Evolutionary conservation across 2,329 filamentous ascomycete species (phyloP), one percentile per base, ranked within the genome.

Genomic region (Calonectria montana): DNA sequence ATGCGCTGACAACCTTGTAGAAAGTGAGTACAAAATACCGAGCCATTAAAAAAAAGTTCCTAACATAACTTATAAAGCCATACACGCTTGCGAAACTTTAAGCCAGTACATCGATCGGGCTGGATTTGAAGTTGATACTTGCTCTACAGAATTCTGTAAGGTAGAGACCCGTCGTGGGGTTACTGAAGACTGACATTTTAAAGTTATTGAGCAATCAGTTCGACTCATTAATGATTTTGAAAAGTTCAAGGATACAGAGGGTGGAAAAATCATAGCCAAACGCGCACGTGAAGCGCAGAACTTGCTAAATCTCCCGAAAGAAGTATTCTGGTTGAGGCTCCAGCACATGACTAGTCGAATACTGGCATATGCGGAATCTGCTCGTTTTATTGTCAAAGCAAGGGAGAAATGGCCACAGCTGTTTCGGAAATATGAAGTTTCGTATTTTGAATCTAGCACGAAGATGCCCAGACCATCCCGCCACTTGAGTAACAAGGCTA

Each of bases 401-500:
- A 69, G 68, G 2, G 35, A 45, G 0, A 69, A 64, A 15, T 83
- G 82, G 76, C 80, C 79, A 0, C 37, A 47, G 7, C 74, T 83
- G 2, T 82, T 83, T 8, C 45, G 74, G 23, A 72, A 78, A n/a
- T 79, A 81, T 25, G 59, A 75, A 8, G 67, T 84, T 2, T 74
- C 66, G 0, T 70, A 57, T 13, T 31, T 81, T 2, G 69, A 75
- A 0, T 83, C 82, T 0, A 74, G 74, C 18, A 12, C 59, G 23
- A 35, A 21, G 15, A 55, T 71, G 31, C 31, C 43, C 4, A 9
- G 29, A 7, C 72, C 70, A 4, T 43, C 37, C 15, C 41, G 69
- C 25, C 59, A 71, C 25, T 67, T 70, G 62, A 75, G 74, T 10
- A 75, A 73, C n/a, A 45, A 29, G 0, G 73, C 62, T 0, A 35